A percentile compares a stretch with the other conserved stretches of the same genome.
These are phyloP conservation scores for Pelagomonas calceolata DNA, from an alignment of 108 stramenopile species.

Conservation along the genomic window DNA sequence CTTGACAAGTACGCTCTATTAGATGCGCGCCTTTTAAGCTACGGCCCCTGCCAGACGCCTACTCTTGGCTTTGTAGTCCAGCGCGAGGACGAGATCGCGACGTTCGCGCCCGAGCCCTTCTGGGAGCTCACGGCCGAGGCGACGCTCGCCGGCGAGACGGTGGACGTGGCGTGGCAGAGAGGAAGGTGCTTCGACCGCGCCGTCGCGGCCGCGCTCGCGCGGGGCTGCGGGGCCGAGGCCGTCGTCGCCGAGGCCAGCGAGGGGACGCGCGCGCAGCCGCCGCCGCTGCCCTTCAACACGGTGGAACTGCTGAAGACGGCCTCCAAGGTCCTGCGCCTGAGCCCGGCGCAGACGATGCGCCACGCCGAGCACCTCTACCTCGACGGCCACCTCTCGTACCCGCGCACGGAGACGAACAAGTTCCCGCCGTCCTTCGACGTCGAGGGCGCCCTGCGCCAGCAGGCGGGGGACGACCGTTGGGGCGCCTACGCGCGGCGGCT, in stretches of 20 bases:
- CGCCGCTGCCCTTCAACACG: constrained; percentile 40
- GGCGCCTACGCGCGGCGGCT: constrained; percentile 34
- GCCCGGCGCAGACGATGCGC: constrained; percentile 30
- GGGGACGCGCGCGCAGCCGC: constrained; percentile 16
- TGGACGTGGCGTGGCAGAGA: constrained; percentile 20
- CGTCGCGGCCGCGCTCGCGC: constrained; percentile 20
- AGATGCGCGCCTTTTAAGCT: constrained; percentile 70
- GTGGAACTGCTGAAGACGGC: constrained; percentile 41
- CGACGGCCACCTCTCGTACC: constrained; percentile 83
- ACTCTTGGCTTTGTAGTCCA: constrained; percentile 91
- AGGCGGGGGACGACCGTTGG: constrained; percentile 36
- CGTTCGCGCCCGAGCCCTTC: constrained; percentile 82
- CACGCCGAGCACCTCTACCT: constrained; percentile 63
- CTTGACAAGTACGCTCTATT: constrained; percentile 79
- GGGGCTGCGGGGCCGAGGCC: constrained; percentile 29
- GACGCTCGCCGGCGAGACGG: neutral
- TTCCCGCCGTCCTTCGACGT: constrained; percentile 84
- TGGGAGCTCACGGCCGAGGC: constrained; percentile 26
- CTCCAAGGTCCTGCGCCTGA: constrained; percentile 20
- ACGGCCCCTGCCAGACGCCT: constrained; percentile 95
- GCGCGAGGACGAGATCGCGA: constrained; percentile 78
- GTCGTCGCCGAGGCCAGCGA: constrained; percentile 14
- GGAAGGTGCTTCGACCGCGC: constrained; percentile 33
- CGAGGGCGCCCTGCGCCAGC: constrained; percentile 43
- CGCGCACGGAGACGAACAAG: constrained; percentile 90